Evolutionary conservation across 345 rosid genomes (phyloP), one percentile per base, ranked within the genome.

Genomic region (Eucalyptus lansdowneana): DNA sequence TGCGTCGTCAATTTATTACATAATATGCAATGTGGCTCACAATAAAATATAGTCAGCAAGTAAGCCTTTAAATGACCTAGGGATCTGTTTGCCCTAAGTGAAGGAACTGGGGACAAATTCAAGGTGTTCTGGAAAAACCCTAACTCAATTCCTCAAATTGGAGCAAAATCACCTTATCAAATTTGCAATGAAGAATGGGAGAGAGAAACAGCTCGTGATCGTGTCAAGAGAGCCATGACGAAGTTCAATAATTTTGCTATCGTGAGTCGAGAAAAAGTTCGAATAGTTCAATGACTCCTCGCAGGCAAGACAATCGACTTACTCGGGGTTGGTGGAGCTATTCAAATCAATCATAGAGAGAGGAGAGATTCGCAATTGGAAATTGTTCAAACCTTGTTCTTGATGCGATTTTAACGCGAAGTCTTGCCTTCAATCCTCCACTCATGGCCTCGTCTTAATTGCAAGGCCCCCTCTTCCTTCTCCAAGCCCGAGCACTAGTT

Each of bases 391-490:
- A 60, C 15, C 69, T 27, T 12, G 31, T 60, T 60, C 14, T 27
- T 0, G 69, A 27, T 60, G 69, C 67, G n/a, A 27, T 27, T 60
- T 12, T 27, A 11, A 60, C 27, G 31, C 8, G 0, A 60, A 12
- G 67, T 60, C 31, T 27, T 11, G 31, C 94, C 88, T 95, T 96
- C 94, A 94, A 86, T 69, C 93, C 95, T 80, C 95, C 94, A 92
- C 95, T 95, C 87, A 96, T 97, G 90, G 92, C 94, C 54, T 94
- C 96, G 89, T 37, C 25, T 89, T 86, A 27, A 92, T 88, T 86
- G 92, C 91, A 50, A 90, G 92, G 80, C 89, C 94, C 37, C 81
- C 89, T 44, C 91, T 93, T 90, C 93, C 91, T 65, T 93, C 93
- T 49, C 76, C 31, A 42, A 44, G 69, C 69, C 31, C 31, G 69